A percentile compares a stretch with the other conserved stretches of the same genome.
Conservation (phyloP, 164 flowering plant species). For the Cinnamomum micranthum region DNA sequence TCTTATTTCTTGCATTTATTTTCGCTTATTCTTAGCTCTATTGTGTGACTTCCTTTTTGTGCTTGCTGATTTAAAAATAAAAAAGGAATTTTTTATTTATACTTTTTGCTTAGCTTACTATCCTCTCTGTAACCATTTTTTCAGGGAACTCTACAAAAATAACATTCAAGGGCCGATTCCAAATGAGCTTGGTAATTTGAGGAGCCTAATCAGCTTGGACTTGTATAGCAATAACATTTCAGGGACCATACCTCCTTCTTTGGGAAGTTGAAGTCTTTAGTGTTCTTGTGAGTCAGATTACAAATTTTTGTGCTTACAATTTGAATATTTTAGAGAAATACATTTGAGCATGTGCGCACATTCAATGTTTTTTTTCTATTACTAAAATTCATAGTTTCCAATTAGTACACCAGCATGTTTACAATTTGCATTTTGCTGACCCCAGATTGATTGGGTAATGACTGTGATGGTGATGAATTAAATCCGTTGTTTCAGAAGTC, state of each 20-base stretch:
- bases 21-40: too few relatives aligned
- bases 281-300: slow-evolving; percentile 55
- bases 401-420: too few relatives aligned
- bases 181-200: slow-evolving; percentile 64
- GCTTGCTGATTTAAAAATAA: too few relatives aligned
- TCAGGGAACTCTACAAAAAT: slow-evolving; percentile 78
- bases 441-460: too few relatives aligned
- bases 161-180: slow-evolving; percentile 64
- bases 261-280: slow-evolving; percentile 61
- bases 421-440: too few relatives aligned
- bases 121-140: slow-evolving; percentile 6
- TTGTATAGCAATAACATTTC: slow-evolving; percentile 55
- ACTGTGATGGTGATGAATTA: too few relatives aligned
- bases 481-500: background rate
- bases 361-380: too few relatives aligned
- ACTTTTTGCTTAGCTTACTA: too few relatives aligned
- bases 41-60: too few relatives aligned
- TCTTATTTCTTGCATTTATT: too few relatives aligned
- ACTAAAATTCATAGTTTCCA: too few relatives aligned
- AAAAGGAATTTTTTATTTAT: too few relatives aligned
- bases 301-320: background rate
- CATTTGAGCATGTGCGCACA: background rate
- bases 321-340: background rate
- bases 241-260: slow-evolving; percentile 66
- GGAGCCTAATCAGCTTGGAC: slow-evolving; percentile 73